Base-by-base conservation (phyloP, 495 filamentous ascomycete genomes). In the Bryoglossum gracile region DNA sequence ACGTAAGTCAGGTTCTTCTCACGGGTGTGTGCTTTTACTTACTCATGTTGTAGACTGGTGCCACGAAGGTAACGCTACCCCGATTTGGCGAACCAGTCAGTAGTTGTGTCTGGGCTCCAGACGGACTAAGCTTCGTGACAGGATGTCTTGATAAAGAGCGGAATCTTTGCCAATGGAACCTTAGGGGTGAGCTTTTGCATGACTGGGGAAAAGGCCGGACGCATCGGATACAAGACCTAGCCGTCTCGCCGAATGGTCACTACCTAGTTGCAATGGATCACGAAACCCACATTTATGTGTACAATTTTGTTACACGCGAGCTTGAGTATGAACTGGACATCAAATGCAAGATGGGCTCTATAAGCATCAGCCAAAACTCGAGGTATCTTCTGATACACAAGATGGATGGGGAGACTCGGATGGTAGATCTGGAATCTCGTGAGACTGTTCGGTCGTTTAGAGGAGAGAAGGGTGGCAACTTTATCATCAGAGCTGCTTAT, bases 201-300 rank as follows among this genome's bases (percentile, higher is more conserved):
- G 74, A 70, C 25, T 90, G 82, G 82, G 69, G 72, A 6, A 5
- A 13, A 5, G 26, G 26, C 5, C 78, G 73, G n/a, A 69, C 70
- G 43, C 80, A 87, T 63, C 75, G 94, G 48, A 81, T 92, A n/a
- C 77, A 90, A 54, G 90, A 95, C 60, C 73, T 90, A 45, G 82
- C 81, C 18, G 74, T 95, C 33, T 91, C 87, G 3, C 78, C 82
- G 0, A 84, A 95, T 59, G 88, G 86, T 11, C 71, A 73, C 48
- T 80, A 83, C 53, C 68, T 98, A 24, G 81, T 94, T 13, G 86
- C 84, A 1, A 84, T 89, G 47, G 82, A 86, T 50, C 73, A 79
- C 11, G 76, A 84, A 33, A 71, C 68, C 42, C 75, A 79, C 38
- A 72, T 97, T 24, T 77, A 89, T 51, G 81, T 97, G 18, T 96